Evolutionary conservation across 176 grass and related monocot species (phyloP), one percentile per base, ranked within the genome.

Genomic region (Microstegium vimineum): DNA sequence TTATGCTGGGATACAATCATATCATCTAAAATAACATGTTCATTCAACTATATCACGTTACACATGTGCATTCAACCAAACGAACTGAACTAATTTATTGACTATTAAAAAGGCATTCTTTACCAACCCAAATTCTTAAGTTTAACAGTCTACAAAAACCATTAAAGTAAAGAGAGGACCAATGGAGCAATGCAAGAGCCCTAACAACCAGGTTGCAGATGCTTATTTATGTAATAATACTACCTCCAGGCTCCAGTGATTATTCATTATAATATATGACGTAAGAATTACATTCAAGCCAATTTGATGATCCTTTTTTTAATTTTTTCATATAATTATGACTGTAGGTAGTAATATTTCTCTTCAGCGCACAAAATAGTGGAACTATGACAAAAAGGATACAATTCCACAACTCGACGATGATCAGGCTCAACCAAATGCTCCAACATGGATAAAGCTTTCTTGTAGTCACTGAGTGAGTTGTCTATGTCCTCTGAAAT

Each of bases 401-500:
- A 99, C 96, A 99, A 78, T 83, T 99, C 96, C 18, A 99, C 83
- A 67, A 88, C 61, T 69, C 89, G 96, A 18, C 93, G 91, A 88
- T 99, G 83, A 51, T 93, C 93, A 80, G 89, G 80, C 38, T 95
- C 96, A 47, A 92, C 84, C 79, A 99, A 85, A 63, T 73, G 73
- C 70, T 95, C 96, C 85, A 88, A 49, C 40, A 99, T 94, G 76
- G 91, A 80, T 52, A 95, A 84, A 83, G 96, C 96, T 90, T 92
- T 99, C 64, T 67, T 77, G 74, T 95, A 99, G 81, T 99, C 96
- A 89, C 71, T 81, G 4, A 99, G 86, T 34, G 96, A 95, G 64
- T 88, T 93, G 35, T 99, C 89, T 83, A 95, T 78, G 74, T 99
- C 96, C 93, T 99, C 93, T 99, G 87, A 61, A 90, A 76, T 83